Base-by-base conservation (phyloP, 352 stramenopile genomes). In the Phytophthora cactorum region DNA sequence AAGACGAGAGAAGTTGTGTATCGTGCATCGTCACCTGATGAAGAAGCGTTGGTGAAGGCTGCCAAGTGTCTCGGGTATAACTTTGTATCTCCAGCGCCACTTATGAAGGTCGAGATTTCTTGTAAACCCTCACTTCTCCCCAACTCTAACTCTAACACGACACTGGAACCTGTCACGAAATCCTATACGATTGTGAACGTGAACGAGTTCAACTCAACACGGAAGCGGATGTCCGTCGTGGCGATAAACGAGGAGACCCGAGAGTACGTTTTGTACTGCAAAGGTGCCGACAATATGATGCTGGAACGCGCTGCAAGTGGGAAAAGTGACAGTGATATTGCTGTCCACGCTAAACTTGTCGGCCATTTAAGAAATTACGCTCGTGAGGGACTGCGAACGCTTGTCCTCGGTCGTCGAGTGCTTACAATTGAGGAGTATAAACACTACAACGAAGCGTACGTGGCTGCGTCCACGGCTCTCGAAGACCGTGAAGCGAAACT, bases 221-320 rank as follows among this genome's bases (percentile, higher is more conserved):
- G 98, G n/a, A 99, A 99, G 73, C 82, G 98, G 52, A 99, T 99
- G 97, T 99, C 94, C 11, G 91, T 99, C 17, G 75, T 99, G 25
- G 83, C 97, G 11, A 70, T 94, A 29, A 83, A 82, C 36, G 72
- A 78, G 1, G 64, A 80, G 4, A 77, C 71, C 8, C 36, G 54
- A 10, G 59, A 87, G 53, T 82, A 87, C 27, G 49, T 90, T 39
- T 63, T 93, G 29, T 90, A 89, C 52, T 90, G 81, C 70, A 96
- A 97, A 70, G 89, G 89, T 6, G 87, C 88, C 4, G 89, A 97
- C 55, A 92, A 90, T 49, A 86, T 96, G 72, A 93, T 96, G 80
- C 80, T 95, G 3, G 61, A 86, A 28, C 88, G 86, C 2, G 62
- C 72, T 0, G 59, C 74, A 9, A 25, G 50, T 1, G 52, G 43